Evolutionary conservation across 164 flowering plant species (phyloP).

Genomic region (Tetrastigma voinierianum): DNA sequence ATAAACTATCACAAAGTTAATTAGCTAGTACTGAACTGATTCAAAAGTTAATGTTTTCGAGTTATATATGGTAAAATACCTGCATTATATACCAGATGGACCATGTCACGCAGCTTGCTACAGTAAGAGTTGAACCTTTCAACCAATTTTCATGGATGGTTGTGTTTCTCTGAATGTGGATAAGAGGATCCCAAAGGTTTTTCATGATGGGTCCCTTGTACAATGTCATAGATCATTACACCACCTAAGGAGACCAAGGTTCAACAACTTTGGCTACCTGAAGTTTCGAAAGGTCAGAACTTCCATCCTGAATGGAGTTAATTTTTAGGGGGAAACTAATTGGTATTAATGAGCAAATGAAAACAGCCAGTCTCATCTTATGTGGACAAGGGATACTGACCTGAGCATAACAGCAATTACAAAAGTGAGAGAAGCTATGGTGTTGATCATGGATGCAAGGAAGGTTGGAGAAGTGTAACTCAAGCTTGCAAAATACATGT

Average conservation of each 20-base stretch:
- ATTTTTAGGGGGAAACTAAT: not conserved
- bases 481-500: slow-evolving; percentile 82
- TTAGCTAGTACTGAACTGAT: not conserved
- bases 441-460: slow-evolving; percentile 45
- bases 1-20: too few species aligned
- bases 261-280: slow-evolving; percentile 59
- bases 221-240: slow-evolving; percentile 67
- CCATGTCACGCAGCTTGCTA: slow-evolving; percentile 77
- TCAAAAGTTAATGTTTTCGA: not conserved
- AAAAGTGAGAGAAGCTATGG: slow-evolving; percentile 74
- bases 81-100: slow-evolving; percentile 85
- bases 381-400: slow-evolving; percentile 18
- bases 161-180: slow-evolving; percentile 40
- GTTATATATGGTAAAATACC: slow-evolving; percentile 37
- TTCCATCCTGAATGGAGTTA: slow-evolving; percentile 49
- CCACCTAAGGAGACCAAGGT: slow-evolving; percentile 74
- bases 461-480: slow-evolving; percentile 83
- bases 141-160: slow-evolving; percentile 62
- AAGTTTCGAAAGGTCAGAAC: slow-evolving; percentile 37
- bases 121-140: slow-evolving; percentile 69
- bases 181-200: slow-evolving; percentile 40
- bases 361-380: not conserved
- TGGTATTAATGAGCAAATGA: not conserved
- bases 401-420: slow-evolving; percentile 63
- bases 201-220: slow-evolving; percentile 62